A percentile compares a stretch with the other conserved stretches of the same genome.
phyloP scores from a whole-genome alignment of 805 yeast species.

The Metschnikowia henanensis region DNA sequence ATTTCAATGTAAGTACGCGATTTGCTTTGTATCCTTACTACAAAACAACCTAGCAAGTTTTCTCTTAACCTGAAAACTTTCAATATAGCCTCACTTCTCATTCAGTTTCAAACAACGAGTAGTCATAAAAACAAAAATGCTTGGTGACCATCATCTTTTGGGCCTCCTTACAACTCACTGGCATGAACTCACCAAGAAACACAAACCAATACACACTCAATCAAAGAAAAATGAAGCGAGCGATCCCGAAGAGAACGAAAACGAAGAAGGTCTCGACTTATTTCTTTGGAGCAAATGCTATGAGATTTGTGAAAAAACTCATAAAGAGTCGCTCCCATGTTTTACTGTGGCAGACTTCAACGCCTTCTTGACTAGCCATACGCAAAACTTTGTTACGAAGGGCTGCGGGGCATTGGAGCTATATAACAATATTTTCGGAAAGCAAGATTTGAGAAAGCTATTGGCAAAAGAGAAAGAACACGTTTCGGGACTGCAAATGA shows the following conservation, averaged over 20 bases:
- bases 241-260: not conserved
- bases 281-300: constrained; percentile 8
- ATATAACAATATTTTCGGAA: constrained; percentile 12
- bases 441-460: constrained; percentile 2
- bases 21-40: too few relatives aligned
- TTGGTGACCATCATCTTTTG: constrained; percentile 7
- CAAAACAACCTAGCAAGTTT: too few relatives aligned
- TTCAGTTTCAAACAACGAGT: too few relatives aligned
- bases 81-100: too few relatives aligned
- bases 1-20: too few relatives aligned
- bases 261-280: constrained; percentile 3
- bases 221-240: not conserved
- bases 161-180: constrained; percentile 9
- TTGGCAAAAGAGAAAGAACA: not conserved
- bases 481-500: not conserved
- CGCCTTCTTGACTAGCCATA: constrained; percentile 4
- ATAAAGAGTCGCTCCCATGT: constrained; percentile 10
- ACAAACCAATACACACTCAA: not conserved
- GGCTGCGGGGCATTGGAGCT: constrained; percentile 11
- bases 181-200: constrained; percentile 8
- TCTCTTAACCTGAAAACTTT: too few relatives aligned
- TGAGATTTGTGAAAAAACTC: constrained; percentile 8
- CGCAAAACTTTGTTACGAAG: constrained; percentile 4
- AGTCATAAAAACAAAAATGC: not conserved
- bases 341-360: constrained; percentile 15